Conservation (phyloP, 2,329 filamentous ascomycete species). For the Phialophora macrospora region DNA sequence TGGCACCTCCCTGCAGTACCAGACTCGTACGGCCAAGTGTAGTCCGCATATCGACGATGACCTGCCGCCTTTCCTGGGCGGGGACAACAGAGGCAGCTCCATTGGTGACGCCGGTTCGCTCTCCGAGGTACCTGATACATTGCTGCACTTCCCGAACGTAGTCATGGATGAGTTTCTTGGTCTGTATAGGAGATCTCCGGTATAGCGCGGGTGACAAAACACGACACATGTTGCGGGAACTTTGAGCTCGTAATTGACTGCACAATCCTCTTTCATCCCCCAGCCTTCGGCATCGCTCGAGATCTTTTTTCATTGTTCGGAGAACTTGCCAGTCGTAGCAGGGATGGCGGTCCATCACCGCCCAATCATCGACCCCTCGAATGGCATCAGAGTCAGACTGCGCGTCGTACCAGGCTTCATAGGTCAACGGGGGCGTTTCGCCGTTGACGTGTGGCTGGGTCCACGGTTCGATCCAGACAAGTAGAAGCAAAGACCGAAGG, state of each 20-base stretch:
- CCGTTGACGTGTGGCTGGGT: conserved; percentile 16
- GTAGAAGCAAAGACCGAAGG: conserved; percentile 20
- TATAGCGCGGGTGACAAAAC: conserved; percentile 82
- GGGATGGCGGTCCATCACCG: conserved; percentile 19
- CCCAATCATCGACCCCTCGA: conserved; percentile 30
- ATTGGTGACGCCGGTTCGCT: conserved; percentile 63
- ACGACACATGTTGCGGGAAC: conserved; percentile 82
- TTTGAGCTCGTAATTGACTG: conserved; percentile 32
- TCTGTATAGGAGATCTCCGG: conserved; percentile 83
- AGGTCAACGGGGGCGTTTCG: conserved; percentile 12
- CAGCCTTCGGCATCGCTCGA: conserved; percentile 29
- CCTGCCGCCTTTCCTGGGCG: conserved; percentile 79
- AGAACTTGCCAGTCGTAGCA: conserved; percentile 34
- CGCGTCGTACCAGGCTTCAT: conserved; percentile 25
- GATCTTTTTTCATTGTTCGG: conserved; percentile 26
- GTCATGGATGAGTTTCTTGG: conserved; percentile 87
- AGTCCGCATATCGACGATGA: conserved; percentile 84
- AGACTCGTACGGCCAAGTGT: conserved; percentile 86
- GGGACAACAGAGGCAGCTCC: conserved; percentile 58
- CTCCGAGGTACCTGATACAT: conserved; percentile 76
- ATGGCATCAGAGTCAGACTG: conserved; percentile 28
- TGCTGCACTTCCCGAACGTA: conserved; percentile 85
- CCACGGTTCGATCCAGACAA: conserved; percentile 30
- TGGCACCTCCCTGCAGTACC: conserved; percentile 85
- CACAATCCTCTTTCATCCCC: conserved; percentile 31